A percentile compares a stretch with the other conserved stretches of the same genome.
These are phyloP conservation scores for Eucalyptus polybractea DNA, from an alignment of 345 rosid species.

Conservation along the genomic window DNA sequence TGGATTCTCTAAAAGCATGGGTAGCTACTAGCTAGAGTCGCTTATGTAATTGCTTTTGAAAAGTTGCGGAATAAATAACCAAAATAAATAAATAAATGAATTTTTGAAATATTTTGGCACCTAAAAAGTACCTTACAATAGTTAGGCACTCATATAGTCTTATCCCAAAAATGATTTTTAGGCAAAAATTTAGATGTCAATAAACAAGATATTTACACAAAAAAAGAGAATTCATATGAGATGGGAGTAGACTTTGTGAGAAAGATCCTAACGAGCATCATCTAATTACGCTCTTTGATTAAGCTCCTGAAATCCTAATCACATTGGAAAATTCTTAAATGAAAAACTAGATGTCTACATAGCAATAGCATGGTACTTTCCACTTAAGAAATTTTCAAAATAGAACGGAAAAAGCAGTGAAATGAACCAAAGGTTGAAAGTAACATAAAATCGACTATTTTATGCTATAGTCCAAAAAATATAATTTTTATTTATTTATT, in stretches of 20 bases:
- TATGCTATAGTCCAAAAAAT: background rate
- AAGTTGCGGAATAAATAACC: background rate
- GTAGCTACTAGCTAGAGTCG: no score
- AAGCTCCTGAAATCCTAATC: background rate
- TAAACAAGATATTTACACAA: background rate
- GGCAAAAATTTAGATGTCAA: background rate
- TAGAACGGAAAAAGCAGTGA: background rate
- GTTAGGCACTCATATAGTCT: background rate
- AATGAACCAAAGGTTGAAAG: background rate
- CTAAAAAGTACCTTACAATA: accelerated
- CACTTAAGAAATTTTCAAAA: background rate
- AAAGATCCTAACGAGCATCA: background rate
- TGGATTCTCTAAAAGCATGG: background rate
- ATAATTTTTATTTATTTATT: background rate
- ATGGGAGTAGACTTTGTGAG: background rate
- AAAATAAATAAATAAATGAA: background rate
- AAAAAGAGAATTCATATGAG: background rate
- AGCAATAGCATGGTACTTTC: background rate
- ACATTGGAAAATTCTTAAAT: background rate
- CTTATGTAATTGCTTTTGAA: background rate
- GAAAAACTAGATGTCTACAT: background rate
- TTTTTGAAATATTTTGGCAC: background rate
- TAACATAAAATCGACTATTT: background rate
- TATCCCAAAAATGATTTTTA: background rate
- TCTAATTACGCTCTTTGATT: background rate